Evolutionary conservation across 2,329 filamentous ascomycete genomes (phyloP).

Genomic region (Aureobasidium sp.): DNA sequence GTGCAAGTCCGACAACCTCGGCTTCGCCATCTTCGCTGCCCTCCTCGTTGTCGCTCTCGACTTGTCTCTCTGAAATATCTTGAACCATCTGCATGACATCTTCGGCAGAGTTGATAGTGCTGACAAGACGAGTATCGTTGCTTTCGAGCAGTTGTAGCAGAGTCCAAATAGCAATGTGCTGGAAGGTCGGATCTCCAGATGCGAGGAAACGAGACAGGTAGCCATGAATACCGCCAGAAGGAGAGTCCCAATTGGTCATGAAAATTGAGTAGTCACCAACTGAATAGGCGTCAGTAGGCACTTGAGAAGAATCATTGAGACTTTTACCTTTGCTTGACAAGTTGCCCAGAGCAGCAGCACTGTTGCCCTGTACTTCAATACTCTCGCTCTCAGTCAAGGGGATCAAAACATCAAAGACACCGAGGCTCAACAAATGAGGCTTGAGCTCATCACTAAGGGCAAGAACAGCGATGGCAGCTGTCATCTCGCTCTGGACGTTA

Average conservation of each 20-base stretch:
- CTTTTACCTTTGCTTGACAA: constrained; percentile 84
- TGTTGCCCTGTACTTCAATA: constrained; percentile 97
- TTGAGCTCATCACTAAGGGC: constrained; percentile 95
- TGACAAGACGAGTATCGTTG: constrained; percentile 81
- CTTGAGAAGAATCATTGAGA: not conserved
- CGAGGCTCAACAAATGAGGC: constrained; percentile 77
- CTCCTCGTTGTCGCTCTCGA: constrained; percentile 79
- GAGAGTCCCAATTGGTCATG: constrained; percentile 85
- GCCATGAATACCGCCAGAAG: constrained; percentile 88
- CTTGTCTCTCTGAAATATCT: constrained; percentile 77
- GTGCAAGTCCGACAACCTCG: constrained; percentile 84
- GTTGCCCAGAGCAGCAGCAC: constrained; percentile 89
- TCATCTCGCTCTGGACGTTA: constrained; percentile 98
- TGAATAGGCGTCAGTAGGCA: constrained; percentile 29
- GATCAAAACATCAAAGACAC: constrained; percentile 93
- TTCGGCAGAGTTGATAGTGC: constrained; percentile 78
- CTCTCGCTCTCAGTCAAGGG: constrained; percentile 90
- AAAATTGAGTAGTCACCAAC: constrained; percentile 97
- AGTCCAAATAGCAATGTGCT: constrained; percentile 99
- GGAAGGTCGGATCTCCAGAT: constrained; percentile 93
- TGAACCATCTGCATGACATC: constrained; percentile 90
- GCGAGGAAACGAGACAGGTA: constrained; percentile 89
- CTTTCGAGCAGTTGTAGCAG: constrained; percentile 91
- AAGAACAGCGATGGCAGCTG: constrained; percentile 93
- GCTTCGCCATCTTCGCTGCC: constrained; percentile 88